phyloP scores from a whole-genome alignment of 805 yeast species.

The Nakazawaea populi region DNA sequence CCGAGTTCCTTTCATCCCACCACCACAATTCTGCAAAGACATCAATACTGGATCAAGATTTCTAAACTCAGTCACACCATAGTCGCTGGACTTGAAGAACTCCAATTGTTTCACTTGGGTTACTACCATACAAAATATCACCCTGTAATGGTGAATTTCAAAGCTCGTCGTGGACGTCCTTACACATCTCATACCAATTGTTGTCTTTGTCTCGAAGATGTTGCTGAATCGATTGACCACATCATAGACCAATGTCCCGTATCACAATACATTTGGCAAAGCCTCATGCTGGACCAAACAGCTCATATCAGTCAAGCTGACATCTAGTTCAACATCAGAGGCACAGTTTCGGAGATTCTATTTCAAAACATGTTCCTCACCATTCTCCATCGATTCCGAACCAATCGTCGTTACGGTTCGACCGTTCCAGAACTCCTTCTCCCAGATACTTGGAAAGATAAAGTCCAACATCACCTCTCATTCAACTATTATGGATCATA shows the following conservation, averaged over 20 bases:
- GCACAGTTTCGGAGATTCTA: background rate
- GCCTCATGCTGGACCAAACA: too few relatives aligned
- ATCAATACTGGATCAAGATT: too few relatives aligned
- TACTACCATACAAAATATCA: background rate
- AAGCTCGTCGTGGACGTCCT: background rate
- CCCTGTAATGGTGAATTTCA: background rate
- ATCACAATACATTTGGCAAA: background rate
- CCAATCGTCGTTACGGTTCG: too few relatives aligned
- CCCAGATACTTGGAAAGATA: too few relatives aligned
- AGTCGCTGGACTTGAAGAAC: background rate
- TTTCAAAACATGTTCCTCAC: background rate
- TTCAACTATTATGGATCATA: too few relatives aligned
- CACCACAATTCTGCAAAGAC: too few relatives aligned
- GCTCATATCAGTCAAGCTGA: background rate
- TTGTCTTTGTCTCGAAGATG: background rate
- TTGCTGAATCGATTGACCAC: background rate
- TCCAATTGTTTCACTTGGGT: background rate
- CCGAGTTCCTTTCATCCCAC: too few relatives aligned
- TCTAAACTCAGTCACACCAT: background rate
- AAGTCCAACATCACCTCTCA: too few relatives aligned
- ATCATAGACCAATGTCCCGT: background rate
- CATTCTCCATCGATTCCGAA: too few relatives aligned
- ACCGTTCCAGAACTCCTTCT: too few relatives aligned
- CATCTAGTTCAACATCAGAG: background rate
- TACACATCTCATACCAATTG: background rate